phyloP scores from a whole-genome alignment of 2,329 filamentous ascomycete species.

The Exophiala bonariae region DNA sequence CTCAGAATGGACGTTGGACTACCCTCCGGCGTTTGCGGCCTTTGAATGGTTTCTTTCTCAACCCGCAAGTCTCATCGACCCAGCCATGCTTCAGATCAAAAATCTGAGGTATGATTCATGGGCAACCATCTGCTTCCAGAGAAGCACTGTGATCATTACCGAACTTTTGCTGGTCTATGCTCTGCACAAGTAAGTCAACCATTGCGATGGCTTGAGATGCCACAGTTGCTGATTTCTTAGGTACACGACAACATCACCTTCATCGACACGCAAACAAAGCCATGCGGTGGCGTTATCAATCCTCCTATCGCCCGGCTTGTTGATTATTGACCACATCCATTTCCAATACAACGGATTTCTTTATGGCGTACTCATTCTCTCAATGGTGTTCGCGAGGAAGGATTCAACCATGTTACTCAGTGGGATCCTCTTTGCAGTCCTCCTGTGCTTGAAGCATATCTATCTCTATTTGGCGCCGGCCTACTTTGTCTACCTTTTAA shows the following conservation, averaged over 20 bases:
- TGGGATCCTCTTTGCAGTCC: constrained; percentile 76
- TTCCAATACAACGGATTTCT: constrained; percentile 99
- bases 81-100: constrained; percentile 76
- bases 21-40: constrained; percentile 95
- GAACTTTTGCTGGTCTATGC: constrained; percentile 84
- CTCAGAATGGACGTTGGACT: constrained; percentile 99
- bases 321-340: constrained; percentile 98
- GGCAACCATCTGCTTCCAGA: constrained; percentile 92
- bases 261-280: constrained; percentile 68
- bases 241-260: constrained; percentile 71
- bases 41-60: constrained; percentile 94
- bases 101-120: constrained; percentile 86
- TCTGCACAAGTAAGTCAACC: constrained; percentile 64
- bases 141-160: constrained; percentile 79
- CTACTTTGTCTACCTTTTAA: constrained; percentile 91
- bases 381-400: constrained; percentile 77
- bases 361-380: constrained; percentile 86
- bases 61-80: constrained; percentile 72
- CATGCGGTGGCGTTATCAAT: constrained; percentile 88
- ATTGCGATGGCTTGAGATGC: constrained; percentile 7
- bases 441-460: constrained; percentile 96
- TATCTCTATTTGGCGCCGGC: constrained; percentile 95
- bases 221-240: constrained; percentile 44
- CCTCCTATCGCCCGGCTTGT: constrained; percentile 83
- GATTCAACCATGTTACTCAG: constrained; percentile 73